Evolutionary conservation across 2,329 filamentous ascomycete species (phyloP).

Genomic region (Pezicula rhizophila): DNA sequence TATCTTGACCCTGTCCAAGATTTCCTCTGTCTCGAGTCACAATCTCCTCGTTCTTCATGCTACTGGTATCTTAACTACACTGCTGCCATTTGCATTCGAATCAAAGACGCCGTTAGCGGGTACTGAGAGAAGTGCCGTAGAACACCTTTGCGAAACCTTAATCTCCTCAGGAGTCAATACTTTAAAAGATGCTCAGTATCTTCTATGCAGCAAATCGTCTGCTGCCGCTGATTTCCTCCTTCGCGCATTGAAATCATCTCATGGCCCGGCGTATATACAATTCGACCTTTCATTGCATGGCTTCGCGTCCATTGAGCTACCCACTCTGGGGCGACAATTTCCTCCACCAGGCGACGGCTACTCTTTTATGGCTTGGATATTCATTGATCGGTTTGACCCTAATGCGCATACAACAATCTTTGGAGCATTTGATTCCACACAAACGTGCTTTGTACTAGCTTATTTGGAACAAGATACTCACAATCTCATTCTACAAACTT

Average conservation of each 20-base stretch:
- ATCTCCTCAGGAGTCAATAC: slow-evolving; percentile 70
- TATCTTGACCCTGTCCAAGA: slow-evolving; percentile 34
- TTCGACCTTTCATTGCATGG: slow-evolving; percentile 88
- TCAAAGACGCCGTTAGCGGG: slow-evolving; percentile 42
- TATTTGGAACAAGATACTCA: slow-evolving; percentile 91
- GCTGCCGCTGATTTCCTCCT: slow-evolving; percentile 65
- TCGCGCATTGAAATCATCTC: slow-evolving; percentile 66
- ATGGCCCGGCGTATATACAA: slow-evolving; percentile 78
- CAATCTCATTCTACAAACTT: slow-evolving; percentile 94
- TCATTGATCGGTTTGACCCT: slow-evolving; percentile 79
- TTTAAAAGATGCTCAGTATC: slow-evolving; percentile 75
- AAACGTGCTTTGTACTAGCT: slow-evolving; percentile 88
- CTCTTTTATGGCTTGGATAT: slow-evolving; percentile 83
- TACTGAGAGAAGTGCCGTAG: slow-evolving; percentile 52
- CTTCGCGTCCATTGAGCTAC: slow-evolving; percentile 83
- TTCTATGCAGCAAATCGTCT: slow-evolving; percentile 50
- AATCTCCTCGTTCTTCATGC: slow-evolving; percentile 68
- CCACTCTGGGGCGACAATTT: slow-evolving; percentile 78
- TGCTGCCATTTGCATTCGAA: slow-evolving; percentile 57
- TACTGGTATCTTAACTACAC: slow-evolving; percentile 62
- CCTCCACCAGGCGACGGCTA: slow-evolving; percentile 79
- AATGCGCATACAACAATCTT: slow-evolving; percentile 90
- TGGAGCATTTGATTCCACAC: slow-evolving; percentile 84
- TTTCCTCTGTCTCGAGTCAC: slow-evolving; percentile 59
- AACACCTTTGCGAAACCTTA: slow-evolving; percentile 62